Conservation (phyloP, 345 rosid species). For the Acer negundo region DNA sequence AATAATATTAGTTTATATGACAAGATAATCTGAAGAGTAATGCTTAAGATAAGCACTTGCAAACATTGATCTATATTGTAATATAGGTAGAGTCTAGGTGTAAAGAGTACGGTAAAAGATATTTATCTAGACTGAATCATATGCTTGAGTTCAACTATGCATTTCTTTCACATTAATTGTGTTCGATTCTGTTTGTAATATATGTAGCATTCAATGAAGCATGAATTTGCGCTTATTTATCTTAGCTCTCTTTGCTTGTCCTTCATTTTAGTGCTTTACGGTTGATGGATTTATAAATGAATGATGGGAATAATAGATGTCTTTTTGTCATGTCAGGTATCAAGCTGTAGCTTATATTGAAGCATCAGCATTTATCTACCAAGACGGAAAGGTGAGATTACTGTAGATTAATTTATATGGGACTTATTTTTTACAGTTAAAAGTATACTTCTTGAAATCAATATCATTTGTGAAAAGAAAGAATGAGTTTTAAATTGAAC, state of each 20-base stretch:
- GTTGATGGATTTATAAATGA: constrained; percentile 10
- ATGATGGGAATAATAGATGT: constrained; percentile 4
- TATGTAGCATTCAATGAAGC: neutral
- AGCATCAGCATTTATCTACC: constrained; percentile 93
- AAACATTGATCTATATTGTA: neutral
- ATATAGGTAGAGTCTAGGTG: neutral
- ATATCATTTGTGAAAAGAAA: neutral
- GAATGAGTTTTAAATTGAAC: neutral
- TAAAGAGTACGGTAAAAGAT: neutral
- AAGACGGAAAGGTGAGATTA: constrained; percentile 83
- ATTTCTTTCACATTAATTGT: neutral
- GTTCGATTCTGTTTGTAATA: neutral
- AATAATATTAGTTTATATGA: neutral
- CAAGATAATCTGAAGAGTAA: neutral
- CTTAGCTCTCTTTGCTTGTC: neutral
- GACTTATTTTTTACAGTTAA: neutral
- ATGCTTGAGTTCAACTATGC: neutral
- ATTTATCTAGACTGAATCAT: neutral
- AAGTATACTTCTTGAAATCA: neutral
- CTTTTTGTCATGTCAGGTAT: constrained; percentile 57
- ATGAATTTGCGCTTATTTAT: neutral
- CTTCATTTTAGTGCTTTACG: constrained; percentile 9
- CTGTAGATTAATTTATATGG: neutral
- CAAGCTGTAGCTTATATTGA: constrained; percentile 97
- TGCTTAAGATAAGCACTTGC: neutral